Evolutionary conservation across 805 yeast genomes (phyloP).

Genomic region (Ogataea trehaloabstinens): DNA sequence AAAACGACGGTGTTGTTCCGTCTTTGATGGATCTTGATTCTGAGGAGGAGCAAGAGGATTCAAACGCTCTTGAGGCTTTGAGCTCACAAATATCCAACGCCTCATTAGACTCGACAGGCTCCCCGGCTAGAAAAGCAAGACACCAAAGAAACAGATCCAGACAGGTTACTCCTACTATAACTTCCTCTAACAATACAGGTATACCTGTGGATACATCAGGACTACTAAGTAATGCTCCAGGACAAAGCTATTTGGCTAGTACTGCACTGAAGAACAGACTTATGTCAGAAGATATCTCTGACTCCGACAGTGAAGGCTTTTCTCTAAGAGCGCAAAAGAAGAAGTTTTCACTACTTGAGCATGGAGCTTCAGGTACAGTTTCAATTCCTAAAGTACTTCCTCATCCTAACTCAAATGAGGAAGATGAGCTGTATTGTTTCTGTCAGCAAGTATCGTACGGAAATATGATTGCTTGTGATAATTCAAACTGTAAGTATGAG

Average conservation of each 20-base stretch:
- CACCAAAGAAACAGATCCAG: constrained; percentile 16
- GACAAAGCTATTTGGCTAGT: not conserved
- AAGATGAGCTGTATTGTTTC: constrained; percentile 76
- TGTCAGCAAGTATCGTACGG: constrained; percentile 91
- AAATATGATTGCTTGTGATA: constrained; percentile 63
- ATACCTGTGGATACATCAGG: not conserved
- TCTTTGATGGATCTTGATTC: constrained; percentile 36
- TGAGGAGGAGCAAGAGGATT: constrained; percentile 14
- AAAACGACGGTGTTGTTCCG: constrained; percentile 77
- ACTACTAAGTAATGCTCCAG: not conserved
- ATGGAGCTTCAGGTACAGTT: constrained; percentile 28
- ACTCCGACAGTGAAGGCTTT: constrained; percentile 19
- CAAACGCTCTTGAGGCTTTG: constrained; percentile 14
- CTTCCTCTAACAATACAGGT: not conserved
- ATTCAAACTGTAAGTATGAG: constrained; percentile 57
- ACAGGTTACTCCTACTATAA: constrained; percentile 17
- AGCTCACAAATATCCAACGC: constrained; percentile 21
- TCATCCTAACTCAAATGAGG: constrained; percentile 47
- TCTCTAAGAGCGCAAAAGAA: constrained; percentile 13
- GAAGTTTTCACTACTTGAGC: constrained; percentile 20
- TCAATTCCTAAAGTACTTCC: constrained; percentile 22
- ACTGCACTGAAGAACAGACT: constrained; percentile 15
- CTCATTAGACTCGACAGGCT: constrained; percentile 16
- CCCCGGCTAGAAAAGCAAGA: constrained; percentile 12
- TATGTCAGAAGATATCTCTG: constrained; percentile 20